Evolutionary conservation across 2,329 filamentous ascomycete species (phyloP), one percentile per base, ranked within the genome.

Genomic region (Arthrobotrys iridis): DNA sequence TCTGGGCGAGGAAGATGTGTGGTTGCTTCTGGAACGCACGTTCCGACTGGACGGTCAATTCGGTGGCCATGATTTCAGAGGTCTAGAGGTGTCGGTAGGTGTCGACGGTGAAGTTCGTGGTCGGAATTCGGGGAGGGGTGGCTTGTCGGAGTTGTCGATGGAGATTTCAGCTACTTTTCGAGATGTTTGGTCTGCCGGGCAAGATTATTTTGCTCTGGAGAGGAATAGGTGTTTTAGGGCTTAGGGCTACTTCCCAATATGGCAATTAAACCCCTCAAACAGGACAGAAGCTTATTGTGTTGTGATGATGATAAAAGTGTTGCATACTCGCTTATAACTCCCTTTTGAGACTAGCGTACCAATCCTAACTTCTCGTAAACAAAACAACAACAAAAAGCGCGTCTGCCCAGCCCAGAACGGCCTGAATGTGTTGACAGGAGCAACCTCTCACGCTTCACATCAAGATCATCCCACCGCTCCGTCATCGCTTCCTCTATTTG

Each of bases 21-120:
- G 95, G 95, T 90, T 99, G 94, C 91, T 99, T 99, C 87, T 98
- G 95, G 92, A 92, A 99, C 89, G 95, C 95, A 88, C 95, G 94
- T 91, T 99, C 95, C 85, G 93, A 96, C 91, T 99, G 95, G 86
- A 99, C 95, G 85, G 93, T 96, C 88, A 97, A 89, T 89, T 97
- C 93, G 89, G 93, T 97, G 85, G 93, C 93, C 93, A 96, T 97
- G 85, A 84, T 89, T 87, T 86, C 86, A 37, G 28, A 35, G 30
- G 24, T 85, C 83, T 81, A 83, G 83, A 10, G 52, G 26, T 79
- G 79, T 79, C 79, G 79, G 81, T 79, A 79, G 77, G 50, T 60
- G 40, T 67, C 78, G 77, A 80, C 79, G 78, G 81, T 63, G 63
- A 45, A 10, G 60, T 60, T 45, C 13, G 41, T 20, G 59, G 62